Base-by-base conservation (phyloP, 257 asterid species). In the Ilex aquifolium region DNA sequence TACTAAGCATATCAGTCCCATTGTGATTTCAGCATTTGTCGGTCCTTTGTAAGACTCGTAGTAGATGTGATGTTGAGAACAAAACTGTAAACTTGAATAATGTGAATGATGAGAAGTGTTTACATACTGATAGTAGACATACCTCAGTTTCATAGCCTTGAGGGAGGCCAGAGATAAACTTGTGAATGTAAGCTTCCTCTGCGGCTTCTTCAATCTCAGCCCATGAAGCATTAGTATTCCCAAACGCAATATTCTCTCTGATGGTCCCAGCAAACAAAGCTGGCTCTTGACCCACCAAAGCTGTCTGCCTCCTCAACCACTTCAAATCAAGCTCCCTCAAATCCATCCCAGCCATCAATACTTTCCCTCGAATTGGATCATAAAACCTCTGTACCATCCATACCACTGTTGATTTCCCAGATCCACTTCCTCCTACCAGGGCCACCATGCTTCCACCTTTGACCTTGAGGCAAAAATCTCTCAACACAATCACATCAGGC, bases 71-170 rank as follows among this genome's bases (percentile, higher is more conserved):
- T 21, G 27, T 36, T 36, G 42, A 8, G 42, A 36, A 36, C 42
- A 21, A 21, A 21, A 21, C 27, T 21, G 27, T 21, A 21, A 21
- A 21, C 27, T 21, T 1, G 27, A 21, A 21, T 36, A 8, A 36
- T 36, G 42, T 36, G 42, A 36, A 36, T 36, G 42, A 8, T 8
- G 8, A 36, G 8, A 36, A 36, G 42, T 4, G 8, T 36, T 36
- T 36, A 36, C 8, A 8, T 8, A 36, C 7, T 36, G 42, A 2
- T 49, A 49, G 14, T 12, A 31, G n/a, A 31, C 29, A 31, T 75
- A 86, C 96, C 95, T 88, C 88, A 29, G 96, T 89, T 68, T 82
- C 95, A 66, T 89, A 89, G 48, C 93, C 96, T 71, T 86, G 88
- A 69, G 93, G 93, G 44, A 89, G 93, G 73, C 91, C 76, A 53